Evolutionary conservation across 441 rosid species (phyloP).

Genomic region (Kokia cookei): DNA sequence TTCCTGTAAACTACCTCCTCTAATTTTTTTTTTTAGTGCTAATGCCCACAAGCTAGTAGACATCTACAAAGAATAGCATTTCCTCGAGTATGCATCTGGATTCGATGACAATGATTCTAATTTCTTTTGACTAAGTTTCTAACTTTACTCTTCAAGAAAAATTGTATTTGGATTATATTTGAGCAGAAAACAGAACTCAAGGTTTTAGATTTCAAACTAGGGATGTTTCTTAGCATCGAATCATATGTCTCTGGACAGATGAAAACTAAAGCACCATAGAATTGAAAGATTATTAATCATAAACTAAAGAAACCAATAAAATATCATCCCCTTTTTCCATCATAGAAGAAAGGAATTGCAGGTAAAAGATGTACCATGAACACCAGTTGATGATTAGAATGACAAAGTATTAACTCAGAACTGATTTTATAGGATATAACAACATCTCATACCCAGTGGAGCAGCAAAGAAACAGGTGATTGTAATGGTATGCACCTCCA

Average conservation of each 20-base stretch:
- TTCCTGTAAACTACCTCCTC: too few species aligned
- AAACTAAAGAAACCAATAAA: background rate
- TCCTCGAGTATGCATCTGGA: background rate
- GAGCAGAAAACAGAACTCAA: background rate
- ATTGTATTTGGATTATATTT: background rate
- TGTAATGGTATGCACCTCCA: slow-evolving; percentile 75
- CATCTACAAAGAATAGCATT: slow-evolving; percentile 3
- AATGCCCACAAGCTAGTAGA: background rate
- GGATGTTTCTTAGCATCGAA: background rate
- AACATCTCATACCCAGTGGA: slow-evolving; percentile 71
- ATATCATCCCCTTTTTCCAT: background rate
- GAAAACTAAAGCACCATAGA: background rate
- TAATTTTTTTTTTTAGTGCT: background rate
- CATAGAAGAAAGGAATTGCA: background rate
- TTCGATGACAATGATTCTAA: background rate
- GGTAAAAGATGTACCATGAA: background rate
- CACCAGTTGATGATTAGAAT: background rate
- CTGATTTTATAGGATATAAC: background rate
- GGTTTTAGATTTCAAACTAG: background rate
- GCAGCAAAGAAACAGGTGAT: slow-evolving; percentile 84
- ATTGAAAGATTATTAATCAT: background rate
- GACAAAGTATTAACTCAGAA: background rate
- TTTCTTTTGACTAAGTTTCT: background rate
- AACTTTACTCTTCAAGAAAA: background rate
- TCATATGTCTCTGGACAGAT: background rate